These are phyloP conservation scores for Pyrus hybrid DNA, from an alignment of 331 rosid species.

Conservation along the genomic window DNA sequence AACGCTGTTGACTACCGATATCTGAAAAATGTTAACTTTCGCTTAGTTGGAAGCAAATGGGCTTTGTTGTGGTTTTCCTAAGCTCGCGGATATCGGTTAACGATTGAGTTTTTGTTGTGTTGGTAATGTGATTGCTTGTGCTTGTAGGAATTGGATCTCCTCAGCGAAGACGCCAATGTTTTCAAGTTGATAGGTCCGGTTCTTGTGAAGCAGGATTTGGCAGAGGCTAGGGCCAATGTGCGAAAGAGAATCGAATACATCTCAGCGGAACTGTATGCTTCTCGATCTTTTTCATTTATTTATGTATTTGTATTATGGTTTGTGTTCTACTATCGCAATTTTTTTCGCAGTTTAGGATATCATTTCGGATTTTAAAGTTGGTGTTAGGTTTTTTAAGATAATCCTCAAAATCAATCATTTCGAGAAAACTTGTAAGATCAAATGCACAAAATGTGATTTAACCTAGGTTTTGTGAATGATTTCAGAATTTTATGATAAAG, in stretches of 20 bases:
- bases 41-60: background rate
- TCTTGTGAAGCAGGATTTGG: slow-evolving; percentile 96
- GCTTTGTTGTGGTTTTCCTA: background rate
- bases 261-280: slow-evolving; percentile 79
- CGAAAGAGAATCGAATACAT: slow-evolving; percentile 96
- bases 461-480: too few species aligned
- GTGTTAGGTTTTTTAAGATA: background rate
- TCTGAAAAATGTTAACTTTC: background rate
- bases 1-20: background rate
- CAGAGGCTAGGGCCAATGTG: slow-evolving; percentile 95
- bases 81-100: background rate
- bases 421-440: background rate
- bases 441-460: background rate
- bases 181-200: slow-evolving; percentile 94
- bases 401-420: background rate
- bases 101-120: background rate
- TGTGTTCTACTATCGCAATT: background rate
- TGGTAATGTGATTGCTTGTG: background rate
- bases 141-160: slow-evolving; percentile 73
- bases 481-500: too few species aligned
- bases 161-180: slow-evolving; percentile 77
- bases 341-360: background rate
- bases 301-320: background rate
- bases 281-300: slow-evolving; percentile 1
- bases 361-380: background rate